These are phyloP conservation scores for Pseudoperonospora humuli DNA, from an alignment of 352 stramenopile species.

Conservation along the genomic window DNA sequence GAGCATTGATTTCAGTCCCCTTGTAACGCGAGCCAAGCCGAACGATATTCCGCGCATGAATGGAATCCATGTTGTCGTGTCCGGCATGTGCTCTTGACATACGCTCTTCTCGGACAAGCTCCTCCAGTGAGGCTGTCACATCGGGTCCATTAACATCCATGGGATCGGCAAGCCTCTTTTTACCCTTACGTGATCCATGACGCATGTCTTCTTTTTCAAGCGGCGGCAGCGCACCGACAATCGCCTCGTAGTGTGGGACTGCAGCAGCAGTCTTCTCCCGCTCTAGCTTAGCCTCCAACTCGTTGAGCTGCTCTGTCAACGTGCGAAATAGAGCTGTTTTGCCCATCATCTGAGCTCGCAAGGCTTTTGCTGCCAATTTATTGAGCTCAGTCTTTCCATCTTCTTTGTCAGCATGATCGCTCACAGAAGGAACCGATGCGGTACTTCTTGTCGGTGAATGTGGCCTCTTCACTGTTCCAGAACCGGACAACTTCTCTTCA, in stretches of 20 bases:
- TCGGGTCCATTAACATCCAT: constrained; percentile 14
- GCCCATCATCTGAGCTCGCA: constrained; percentile 79
- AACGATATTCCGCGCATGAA: constrained; percentile 66
- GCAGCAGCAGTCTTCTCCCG: constrained; percentile 27
- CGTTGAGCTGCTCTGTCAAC: constrained; percentile 72
- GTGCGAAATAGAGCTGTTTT: constrained; percentile 65
- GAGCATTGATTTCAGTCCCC: constrained; percentile 50
- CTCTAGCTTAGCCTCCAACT: constrained; percentile 60
- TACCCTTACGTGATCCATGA: constrained; percentile 49
- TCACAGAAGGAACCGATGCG: background rate
- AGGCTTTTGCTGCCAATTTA: constrained; percentile 66
- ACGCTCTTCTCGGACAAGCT: constrained; percentile 73
- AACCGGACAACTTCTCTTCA: background rate
- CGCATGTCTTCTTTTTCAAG: constrained; percentile 65
- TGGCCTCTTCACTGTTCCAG: background rate
- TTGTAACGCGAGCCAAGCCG: constrained; percentile 67
- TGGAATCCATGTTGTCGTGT: constrained; percentile 58
- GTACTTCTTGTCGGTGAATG: constrained; percentile 4
- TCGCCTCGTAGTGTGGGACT: constrained; percentile 55
- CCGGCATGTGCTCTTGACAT: constrained; percentile 39
- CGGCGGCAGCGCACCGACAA: constrained; percentile 47
- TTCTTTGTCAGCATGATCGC: constrained; percentile 2
- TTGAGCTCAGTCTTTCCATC: constrained; percentile 54
- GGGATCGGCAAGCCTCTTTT: constrained; percentile 35
- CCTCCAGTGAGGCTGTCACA: constrained; percentile 43